Base-by-base conservation (phyloP, 345 rosid species). In the Populus euphratica region DNA sequence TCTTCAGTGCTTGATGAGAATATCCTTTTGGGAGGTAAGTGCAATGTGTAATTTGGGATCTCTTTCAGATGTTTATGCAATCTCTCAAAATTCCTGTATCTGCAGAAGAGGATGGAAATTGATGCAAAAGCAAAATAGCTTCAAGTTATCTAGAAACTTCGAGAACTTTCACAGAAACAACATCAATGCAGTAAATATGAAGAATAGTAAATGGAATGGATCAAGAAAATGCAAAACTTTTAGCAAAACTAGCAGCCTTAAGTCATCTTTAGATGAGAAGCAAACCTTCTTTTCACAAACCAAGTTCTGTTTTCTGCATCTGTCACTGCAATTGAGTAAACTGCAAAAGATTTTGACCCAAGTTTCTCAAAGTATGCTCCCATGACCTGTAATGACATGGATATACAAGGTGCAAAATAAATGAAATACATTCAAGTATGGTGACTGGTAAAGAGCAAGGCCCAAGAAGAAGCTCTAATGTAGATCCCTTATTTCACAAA, bases 1-100 rank as follows among this genome's bases (percentile, higher is more conserved):
- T 94, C 98, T 82, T 94, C 99, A 0, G 97, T 96, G 83, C 99
- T 96, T 71, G 99, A 94, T 18, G 99, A 94, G 89, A 96, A 96
- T 86, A 96, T 94, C 85, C 98, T 90, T 84, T 96, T 96, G 74
- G 99, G 99, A 33, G 99, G 99, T 84, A 96, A 86, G 78, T 96
- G 98, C 80, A 96, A 85, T 38, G 94, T 94, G 85, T 92, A 96
- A 81, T 96, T 96, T 25, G 99, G 99, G 78, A 96, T 92, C 39
- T 94, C 99, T 86, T 91, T 96, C 78, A 96, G 98, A 66, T 90
- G 90, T 68, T 97, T 88, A 83, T 96, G 99, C 83, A 96, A 73
- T 64, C 91, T 91, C 85, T 96, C 99, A 70, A 96, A 96, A 85
- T 94, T 96, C 68, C 99, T 92, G 85, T 96, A 96, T 84, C 98